These are phyloP conservation scores for Rhizophora apiculata DNA, from an alignment of 345 rosid genomes.

Conservation along the genomic window DNA sequence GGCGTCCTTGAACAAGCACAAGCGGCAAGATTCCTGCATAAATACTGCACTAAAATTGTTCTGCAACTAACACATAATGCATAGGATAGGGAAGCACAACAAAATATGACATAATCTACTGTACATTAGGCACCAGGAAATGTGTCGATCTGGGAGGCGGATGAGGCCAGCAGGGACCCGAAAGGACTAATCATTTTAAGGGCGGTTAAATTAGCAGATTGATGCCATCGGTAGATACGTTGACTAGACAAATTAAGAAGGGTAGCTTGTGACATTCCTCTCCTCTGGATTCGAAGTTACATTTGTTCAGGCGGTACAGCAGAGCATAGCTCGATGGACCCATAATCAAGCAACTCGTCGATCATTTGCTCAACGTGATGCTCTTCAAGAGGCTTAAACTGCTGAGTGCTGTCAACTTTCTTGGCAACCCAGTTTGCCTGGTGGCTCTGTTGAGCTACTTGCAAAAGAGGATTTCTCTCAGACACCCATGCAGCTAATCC, in stretches of 20 bases:
- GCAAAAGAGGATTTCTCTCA: slow-evolving; percentile 31
- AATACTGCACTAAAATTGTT: background rate
- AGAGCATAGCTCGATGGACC: slow-evolving; percentile 77
- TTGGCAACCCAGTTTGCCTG: slow-evolving; percentile 41
- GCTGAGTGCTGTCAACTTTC: slow-evolving; percentile 34
- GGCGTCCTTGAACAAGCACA: no score
- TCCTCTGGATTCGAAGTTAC: slow-evolving; percentile 14
- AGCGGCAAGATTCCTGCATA: no score
- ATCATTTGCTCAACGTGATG: slow-evolving; percentile 96
- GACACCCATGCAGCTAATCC: slow-evolving; percentile 19
- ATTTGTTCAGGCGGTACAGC: slow-evolving; percentile 35
- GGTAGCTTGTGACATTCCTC: background rate
- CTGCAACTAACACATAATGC: background rate
- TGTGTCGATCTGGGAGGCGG: slow-evolving; percentile 14
- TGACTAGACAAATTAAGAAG: background rate
- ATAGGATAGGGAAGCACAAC: background rate
- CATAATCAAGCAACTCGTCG: slow-evolving; percentile 75
- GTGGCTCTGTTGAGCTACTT: slow-evolving; percentile 15
- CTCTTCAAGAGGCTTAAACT: slow-evolving; percentile 66
- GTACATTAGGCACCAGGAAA: slow-evolving; percentile 33
- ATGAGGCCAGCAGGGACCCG: slow-evolving; percentile 10
- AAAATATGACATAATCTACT: slow-evolving; percentile 21
- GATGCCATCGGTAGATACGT: slow-evolving; percentile 17
- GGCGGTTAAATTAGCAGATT: slow-evolving; percentile 35
- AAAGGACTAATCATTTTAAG: slow-evolving; percentile 9